Conservation (phyloP, 306 rosid species). For the Fragaria vesca region DNA sequence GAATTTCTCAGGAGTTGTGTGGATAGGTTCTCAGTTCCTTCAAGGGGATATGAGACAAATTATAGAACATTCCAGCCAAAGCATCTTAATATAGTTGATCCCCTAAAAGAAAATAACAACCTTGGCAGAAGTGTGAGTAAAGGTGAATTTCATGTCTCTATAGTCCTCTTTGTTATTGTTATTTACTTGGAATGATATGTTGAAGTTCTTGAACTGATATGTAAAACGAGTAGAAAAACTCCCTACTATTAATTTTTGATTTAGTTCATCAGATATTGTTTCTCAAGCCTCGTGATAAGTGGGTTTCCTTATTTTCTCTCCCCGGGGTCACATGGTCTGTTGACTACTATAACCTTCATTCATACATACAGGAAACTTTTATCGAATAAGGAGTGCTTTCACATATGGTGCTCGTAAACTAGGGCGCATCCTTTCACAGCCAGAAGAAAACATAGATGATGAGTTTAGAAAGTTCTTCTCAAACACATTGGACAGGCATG, state of each 20-base stretch:
- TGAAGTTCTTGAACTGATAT: constrained; percentile 1
- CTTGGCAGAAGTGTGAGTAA: constrained; percentile 95
- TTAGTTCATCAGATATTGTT: background rate
- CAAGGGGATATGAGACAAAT: constrained; percentile 59
- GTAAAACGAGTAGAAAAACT: background rate
- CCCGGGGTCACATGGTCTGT: background rate
- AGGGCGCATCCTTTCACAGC: constrained; percentile 38
- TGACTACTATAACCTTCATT: constrained; percentile 11
- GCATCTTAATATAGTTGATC: constrained; percentile 91
- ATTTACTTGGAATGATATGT: background rate
- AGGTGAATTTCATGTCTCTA: constrained; percentile 43
- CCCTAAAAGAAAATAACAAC: constrained; percentile 89
- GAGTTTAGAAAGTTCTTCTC: constrained; percentile 42
- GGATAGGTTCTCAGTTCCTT: constrained; percentile 74
- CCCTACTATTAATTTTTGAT: background rate
- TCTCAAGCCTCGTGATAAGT: background rate
- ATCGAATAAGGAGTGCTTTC: constrained; percentile 55
- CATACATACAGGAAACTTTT: constrained; percentile 45
- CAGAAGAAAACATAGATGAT: constrained; percentile 36
- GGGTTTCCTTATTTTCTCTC: background rate
- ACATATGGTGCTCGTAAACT: constrained; percentile 56
- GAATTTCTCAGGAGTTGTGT: constrained; percentile 74
- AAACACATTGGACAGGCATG: constrained; percentile 58
- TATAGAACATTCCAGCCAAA: constrained; percentile 61
- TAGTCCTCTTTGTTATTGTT: background rate